Percentiles rank a stretch among this genome's conserved stretches.
Evolutionary conservation across 495 filamentous ascomycete species (phyloP).

Genomic region (Parathielavia hyrcaniae): DNA sequence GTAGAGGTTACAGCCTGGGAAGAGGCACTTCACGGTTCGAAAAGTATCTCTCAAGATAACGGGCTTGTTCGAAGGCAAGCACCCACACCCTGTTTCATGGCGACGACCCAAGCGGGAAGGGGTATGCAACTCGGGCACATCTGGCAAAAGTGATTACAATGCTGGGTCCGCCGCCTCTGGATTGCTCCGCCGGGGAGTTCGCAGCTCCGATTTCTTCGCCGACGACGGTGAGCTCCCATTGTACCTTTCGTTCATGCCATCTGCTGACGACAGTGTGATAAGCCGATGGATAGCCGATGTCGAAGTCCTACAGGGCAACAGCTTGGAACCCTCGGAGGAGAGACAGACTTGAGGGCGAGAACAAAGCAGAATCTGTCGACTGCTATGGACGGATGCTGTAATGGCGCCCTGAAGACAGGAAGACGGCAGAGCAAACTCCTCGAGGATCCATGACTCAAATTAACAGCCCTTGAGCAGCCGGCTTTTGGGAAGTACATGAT

Average conservation of each 20-base stretch:
- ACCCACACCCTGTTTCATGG: slow-evolving; percentile 48
- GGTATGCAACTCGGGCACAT: slow-evolving; percentile 41
- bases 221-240: background rate
- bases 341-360: slow-evolving; percentile 30
- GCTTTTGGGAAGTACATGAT: too few species aligned
- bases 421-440: slow-evolving; percentile 41
- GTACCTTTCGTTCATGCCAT: background rate
- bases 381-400: slow-evolving; percentile 45
- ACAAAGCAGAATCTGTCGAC: slow-evolving; percentile 38
- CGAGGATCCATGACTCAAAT: slow-evolving; percentile 38
- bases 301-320: background rate
- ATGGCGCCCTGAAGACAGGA: slow-evolving; percentile 45
- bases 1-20: slow-evolving; percentile 33
- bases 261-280: background rate
- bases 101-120: slow-evolving; percentile 36
- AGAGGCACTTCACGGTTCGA: slow-evolving; percentile 30
- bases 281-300: slow-evolving; percentile 1
- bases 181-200: slow-evolving; percentile 27
- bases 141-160: slow-evolving; percentile 44
- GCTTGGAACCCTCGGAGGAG: slow-evolving; percentile 33
- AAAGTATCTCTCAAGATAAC: slow-evolving; percentile 28
- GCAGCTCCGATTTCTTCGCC: slow-evolving; percentile 1
- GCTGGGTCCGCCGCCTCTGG: slow-evolving; percentile 42
- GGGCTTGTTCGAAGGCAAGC: slow-evolving; percentile 45
- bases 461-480: too few species aligned